Base-by-base conservation (phyloP, 768 basidiomycete species). In the Mycena belliarum region DNA sequence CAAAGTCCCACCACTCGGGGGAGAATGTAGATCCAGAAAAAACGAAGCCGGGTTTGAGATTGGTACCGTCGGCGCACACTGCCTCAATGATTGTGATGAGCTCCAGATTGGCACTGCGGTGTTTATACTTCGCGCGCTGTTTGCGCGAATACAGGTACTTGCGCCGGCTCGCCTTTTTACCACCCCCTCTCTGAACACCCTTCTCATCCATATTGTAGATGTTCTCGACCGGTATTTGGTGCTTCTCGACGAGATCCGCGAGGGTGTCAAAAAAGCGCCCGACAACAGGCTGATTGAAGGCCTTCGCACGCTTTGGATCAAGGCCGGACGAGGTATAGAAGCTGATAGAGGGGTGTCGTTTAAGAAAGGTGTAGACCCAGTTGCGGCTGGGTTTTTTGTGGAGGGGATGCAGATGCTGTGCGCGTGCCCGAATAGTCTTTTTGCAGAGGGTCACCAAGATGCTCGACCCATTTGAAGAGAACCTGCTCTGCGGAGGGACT, bases 61-160 rank as follows among this genome's bases (percentile, higher is more conserved):
- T 54, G 5, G 60, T 50, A 3, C 74, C 72, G 54, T 73, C 70
- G 0, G 73, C 70, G 32, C 63, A 68, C 2, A 72, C 57, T 60
- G 66, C 65, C 49, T 75, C 72, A 32, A 76, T 66, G 41, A 76
- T 55, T 0, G 73, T 75, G 28, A 76, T 66, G 2, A 73, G 65
- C 55, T 75, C 67, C 1, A 71, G 63, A 35, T 72, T 69, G 8
- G 52, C 69, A 49, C 60, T 66, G 12, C 51, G 55, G 8, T 65
- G 51, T 25, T 66, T 58, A 49, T 67, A 65, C 14, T 52, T 43
- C 5, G 46, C 21, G 12, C 43, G 49, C 15, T 55, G 32, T 3
- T 55, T 49, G 1, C 50, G 43, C 8, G 46, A 35, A 42, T 43
- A 52, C 5, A 51, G 37, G 20, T 52, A 59, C 53, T 54, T 59